phyloP scores from a whole-genome alignment of 441 rosid genomes.

The Brassica hybrid region DNA sequence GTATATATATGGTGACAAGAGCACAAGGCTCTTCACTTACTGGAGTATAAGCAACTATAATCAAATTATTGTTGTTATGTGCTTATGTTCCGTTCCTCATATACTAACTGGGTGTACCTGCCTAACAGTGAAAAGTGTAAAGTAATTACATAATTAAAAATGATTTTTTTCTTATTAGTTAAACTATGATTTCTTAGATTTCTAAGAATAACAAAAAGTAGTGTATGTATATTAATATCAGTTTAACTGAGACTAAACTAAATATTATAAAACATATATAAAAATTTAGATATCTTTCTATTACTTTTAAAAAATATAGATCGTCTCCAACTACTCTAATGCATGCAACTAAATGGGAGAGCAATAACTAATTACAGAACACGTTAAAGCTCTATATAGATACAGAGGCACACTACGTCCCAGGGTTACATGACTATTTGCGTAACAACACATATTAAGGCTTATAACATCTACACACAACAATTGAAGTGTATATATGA shows the following conservation, averaged over 20 bases:
- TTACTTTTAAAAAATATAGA: too few relatives aligned
- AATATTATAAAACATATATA: not conserved
- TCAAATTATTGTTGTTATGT: too few relatives aligned
- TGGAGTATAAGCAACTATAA: constrained; percentile 54
- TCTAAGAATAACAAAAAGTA: not conserved
- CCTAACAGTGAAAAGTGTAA: too few relatives aligned
- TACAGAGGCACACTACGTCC: not conserved
- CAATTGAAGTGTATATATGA: not conserved
- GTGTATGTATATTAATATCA: not conserved
- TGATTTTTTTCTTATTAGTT: too few relatives aligned
- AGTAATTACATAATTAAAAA: too few relatives aligned
- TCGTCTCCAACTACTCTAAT: not conserved
- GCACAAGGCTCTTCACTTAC: constrained; percentile 96
- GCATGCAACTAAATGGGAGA: not conserved
- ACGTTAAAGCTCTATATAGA: not conserved
- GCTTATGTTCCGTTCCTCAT: constrained; percentile 50
- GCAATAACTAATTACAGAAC: not conserved
- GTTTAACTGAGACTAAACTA: not conserved
- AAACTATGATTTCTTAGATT: too few relatives aligned
- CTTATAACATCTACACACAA: not conserved
- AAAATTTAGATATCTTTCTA: not conserved
- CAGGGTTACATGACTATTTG: not conserved
- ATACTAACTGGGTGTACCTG: too few relatives aligned
- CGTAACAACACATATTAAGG: not conserved
- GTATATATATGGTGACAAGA: constrained; percentile 83